A percentile compares a stretch with the other conserved stretches of the same genome.
These are phyloP conservation scores for Amanita polypyramis DNA, from an alignment of 768 basidiomycete genomes.

Conservation along the genomic window DNA sequence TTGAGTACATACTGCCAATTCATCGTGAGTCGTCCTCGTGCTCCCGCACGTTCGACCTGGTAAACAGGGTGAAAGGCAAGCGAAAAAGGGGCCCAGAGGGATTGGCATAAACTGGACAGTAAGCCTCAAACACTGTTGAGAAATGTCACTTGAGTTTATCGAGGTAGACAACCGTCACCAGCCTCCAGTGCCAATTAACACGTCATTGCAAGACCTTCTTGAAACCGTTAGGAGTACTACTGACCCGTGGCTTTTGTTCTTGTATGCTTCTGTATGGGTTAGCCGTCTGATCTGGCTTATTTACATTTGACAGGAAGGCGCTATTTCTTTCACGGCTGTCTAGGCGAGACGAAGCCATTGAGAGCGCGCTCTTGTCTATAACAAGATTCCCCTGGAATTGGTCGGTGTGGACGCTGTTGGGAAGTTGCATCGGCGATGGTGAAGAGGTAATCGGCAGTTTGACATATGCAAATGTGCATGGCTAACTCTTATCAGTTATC, in stretches of 20 bases:
- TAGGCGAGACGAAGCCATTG: conserved; percentile 79
- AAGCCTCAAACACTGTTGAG: conserved; percentile 15
- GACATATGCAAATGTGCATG: not conserved
- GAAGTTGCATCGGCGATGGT: conserved; percentile 66
- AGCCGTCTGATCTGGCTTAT: conserved; percentile 2
- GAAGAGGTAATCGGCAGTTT: conserved; percentile 55
- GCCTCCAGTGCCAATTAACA: conserved; percentile 56
- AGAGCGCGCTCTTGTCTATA: conserved; percentile 67
- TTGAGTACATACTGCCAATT: conserved; percentile 73
- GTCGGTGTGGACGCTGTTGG: conserved; percentile 84
- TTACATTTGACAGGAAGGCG: conserved; percentile 48
- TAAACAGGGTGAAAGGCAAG: conserved; percentile 41
- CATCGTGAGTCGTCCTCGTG: conserved; percentile 47
- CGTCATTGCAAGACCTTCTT: conserved; percentile 45
- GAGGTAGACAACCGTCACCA: conserved; percentile 57
- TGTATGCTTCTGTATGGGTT: conserved; percentile 31
- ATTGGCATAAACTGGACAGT: conserved; percentile 82
- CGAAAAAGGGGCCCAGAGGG: conserved; percentile 73
- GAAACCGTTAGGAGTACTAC: conserved; percentile 42
- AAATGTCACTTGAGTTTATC: conserved; percentile 5
- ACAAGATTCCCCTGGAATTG: conserved; percentile 85
- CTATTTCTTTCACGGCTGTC: conserved; percentile 73
- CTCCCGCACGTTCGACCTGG: conserved; percentile 6
- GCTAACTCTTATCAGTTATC: conserved; percentile 28
- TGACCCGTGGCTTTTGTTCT: conserved; percentile 78